Evolutionary conservation across 2,329 filamentous ascomycete genomes (phyloP).

Genomic region (Arthrocladium fulminans): DNA sequence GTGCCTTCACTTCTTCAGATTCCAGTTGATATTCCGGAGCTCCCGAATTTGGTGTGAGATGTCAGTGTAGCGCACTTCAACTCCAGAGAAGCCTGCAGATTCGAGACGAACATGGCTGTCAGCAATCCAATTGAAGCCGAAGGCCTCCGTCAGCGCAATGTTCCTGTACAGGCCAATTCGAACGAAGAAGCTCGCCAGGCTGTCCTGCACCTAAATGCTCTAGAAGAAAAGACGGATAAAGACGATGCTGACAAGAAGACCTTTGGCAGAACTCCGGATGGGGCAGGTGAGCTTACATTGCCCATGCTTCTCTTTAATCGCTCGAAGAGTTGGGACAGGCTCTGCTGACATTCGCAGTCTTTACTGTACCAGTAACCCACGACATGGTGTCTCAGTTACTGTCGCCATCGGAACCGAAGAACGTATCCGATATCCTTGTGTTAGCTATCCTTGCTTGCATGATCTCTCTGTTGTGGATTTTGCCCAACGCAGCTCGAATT

Average conservation of each 20-base stretch:
- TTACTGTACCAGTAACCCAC: constrained; percentile 89
- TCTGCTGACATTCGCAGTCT: constrained; percentile 51
- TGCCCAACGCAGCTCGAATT: constrained; percentile 61
- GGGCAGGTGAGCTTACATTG: constrained; percentile 58
- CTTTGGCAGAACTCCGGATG: constrained; percentile 82
- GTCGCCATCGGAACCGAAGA: constrained; percentile 90
- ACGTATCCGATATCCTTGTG: constrained; percentile 74
- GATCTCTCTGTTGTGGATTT: constrained; percentile 61
- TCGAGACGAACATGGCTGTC: background rate
- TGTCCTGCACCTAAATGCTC: constrained; percentile 43
- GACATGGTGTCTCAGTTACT: constrained; percentile 98
- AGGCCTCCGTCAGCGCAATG: constrained; percentile 42
- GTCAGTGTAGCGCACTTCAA: no score
- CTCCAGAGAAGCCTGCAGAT: background rate
- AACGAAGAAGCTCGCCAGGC: constrained; percentile 37
- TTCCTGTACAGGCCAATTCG: constrained; percentile 28
- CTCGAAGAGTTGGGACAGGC: background rate
- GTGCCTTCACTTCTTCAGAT: background rate
- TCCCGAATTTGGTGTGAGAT: background rate
- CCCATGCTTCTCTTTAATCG: background rate
- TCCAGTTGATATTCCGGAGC: background rate
- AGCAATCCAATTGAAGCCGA: constrained; percentile 25
- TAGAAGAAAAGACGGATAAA: constrained; percentile 36
- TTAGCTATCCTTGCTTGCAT: constrained; percentile 68
- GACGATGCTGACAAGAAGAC: constrained; percentile 59